These are phyloP conservation scores for Orbilia blumenaviensis DNA, from an alignment of 2,329 filamentous ascomycete genomes.

Conservation along the genomic window DNA sequence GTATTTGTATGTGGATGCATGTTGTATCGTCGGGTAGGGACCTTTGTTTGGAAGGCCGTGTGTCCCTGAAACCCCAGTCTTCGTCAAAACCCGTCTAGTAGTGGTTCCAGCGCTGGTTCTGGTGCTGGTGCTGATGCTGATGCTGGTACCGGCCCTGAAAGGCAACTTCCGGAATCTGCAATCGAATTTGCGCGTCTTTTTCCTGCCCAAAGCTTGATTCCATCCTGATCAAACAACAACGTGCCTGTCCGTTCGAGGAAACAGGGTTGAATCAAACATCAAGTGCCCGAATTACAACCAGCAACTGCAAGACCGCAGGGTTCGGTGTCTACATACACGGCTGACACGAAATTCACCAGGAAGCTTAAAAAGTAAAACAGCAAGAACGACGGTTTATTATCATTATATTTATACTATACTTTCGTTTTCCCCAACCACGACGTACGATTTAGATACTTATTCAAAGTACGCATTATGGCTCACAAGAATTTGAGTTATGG, in stretches of 20 bases:
- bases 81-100: no score
- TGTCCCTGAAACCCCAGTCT: conserved; percentile 24
- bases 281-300: no score
- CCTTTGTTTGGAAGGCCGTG: conserved; percentile 1
- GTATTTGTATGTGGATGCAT: neutral
- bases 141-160: conserved; percentile 1
- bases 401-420: no score
- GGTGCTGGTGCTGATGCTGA: no score
- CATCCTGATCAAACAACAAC: neutral
- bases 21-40: neutral
- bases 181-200: neutral
- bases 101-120: no score
- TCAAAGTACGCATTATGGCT: conserved; percentile 46
- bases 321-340: no score
- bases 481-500: conserved; percentile 58
- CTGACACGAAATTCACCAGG: no score
- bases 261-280: neutral
- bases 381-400: no score
- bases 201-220: conserved; percentile 15
- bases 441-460: neutral
- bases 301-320: no score
- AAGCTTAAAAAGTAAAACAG: no score
- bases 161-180: conserved; percentile 18
- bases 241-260: neutral
- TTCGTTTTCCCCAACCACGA: no score